Evolutionary conservation across 371 early-diverging fungal genomes (phyloP).

Genomic region (Funneliformis caledonium): DNA sequence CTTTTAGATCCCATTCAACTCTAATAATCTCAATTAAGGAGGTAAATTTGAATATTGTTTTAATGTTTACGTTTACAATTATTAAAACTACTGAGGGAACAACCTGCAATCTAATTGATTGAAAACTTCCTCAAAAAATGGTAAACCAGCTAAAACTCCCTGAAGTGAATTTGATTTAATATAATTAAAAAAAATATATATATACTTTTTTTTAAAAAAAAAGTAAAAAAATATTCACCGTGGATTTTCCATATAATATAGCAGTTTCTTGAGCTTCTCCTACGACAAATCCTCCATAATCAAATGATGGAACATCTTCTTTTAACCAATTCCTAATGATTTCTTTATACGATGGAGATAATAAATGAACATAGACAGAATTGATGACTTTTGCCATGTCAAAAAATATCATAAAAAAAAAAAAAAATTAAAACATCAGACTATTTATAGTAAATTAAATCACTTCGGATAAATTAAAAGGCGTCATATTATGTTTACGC

Average conservation of each 20-base stretch:
- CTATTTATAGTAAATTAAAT: too few species aligned
- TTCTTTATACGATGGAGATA: conserved; percentile 67
- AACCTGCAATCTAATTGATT: conserved; percentile 86
- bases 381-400: too few species aligned
- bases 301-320: conserved; percentile 96
- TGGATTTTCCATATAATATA: conserved; percentile 85
- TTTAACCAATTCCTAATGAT: conserved; percentile 80
- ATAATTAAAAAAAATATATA: not conserved
- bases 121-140: conserved; percentile 96
- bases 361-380: not conserved
- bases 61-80: too few species aligned
- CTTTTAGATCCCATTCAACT: conserved; percentile 84
- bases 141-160: conserved; percentile 94
- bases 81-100: conserved; percentile 19
- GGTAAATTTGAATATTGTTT: too few species aligned
- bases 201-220: not conserved
- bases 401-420: too few species aligned
- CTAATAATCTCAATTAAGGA: conserved; percentile 44
- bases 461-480: too few species aligned
- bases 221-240: conserved; percentile 48
- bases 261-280: conserved; percentile 87
- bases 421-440: too few species aligned
- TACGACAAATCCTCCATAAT: conserved; percentile 96
- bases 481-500: too few species aligned
- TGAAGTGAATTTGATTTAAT: conserved; percentile 23